Conservation (phyloP, 1,139 yeast genomes). For the Taphrina deformans region DNA sequence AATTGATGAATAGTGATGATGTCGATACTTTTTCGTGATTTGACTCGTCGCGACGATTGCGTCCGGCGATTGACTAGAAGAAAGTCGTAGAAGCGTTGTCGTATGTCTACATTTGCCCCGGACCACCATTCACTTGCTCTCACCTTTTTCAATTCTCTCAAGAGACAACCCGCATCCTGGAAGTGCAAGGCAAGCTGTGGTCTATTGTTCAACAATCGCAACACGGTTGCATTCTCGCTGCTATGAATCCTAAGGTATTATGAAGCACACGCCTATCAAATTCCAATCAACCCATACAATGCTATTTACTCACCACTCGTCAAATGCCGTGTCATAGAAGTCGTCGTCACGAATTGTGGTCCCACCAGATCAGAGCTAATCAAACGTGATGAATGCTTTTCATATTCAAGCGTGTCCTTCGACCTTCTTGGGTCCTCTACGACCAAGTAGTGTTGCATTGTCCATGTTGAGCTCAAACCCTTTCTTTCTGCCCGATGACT, state of each 20-base stretch:
- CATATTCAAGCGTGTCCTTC: constrained; percentile 6
- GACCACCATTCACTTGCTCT: too few relatives aligned
- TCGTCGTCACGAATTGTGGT: not conserved
- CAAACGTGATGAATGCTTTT: not conserved
- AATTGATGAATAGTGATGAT: not conserved
- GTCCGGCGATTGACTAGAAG: not conserved
- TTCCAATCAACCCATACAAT: not conserved
- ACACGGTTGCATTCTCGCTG: too few relatives aligned
- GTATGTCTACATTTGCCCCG: not conserved
- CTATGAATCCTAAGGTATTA: not conserved
- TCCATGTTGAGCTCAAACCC: constrained; percentile 71
- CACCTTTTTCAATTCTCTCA: too few relatives aligned
- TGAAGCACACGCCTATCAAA: not conserved
- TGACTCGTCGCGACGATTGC: not conserved
- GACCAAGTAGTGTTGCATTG: constrained; percentile 77
- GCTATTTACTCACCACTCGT: constrained; percentile 1
- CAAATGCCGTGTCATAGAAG: not conserved
- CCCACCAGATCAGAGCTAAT: not conserved
- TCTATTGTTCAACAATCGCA: too few relatives aligned
- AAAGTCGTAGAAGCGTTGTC: not conserved
- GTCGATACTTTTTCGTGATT: too few relatives aligned
- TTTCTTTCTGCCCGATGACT: constrained; percentile 41
- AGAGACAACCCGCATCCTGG: too few relatives aligned
- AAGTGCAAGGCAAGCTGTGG: too few relatives aligned
- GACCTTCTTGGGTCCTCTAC: constrained; percentile 49